phyloP scores from a whole-genome alignment of 257 asterid genomes.

The Mentha longifolia region DNA sequence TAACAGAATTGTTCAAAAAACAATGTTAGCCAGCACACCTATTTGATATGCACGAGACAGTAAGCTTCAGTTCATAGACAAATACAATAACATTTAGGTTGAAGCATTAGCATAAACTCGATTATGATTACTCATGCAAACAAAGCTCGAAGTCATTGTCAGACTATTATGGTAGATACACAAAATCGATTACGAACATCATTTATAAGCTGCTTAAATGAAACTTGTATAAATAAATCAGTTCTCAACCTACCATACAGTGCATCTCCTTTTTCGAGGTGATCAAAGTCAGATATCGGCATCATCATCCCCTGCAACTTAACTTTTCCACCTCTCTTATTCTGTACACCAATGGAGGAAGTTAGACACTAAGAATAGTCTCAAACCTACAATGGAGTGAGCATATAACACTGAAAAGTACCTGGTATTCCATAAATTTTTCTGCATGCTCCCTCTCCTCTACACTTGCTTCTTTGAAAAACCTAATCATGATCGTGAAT shows the following conservation, averaged over 20 bases:
- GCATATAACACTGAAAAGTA: constrained; percentile 23
- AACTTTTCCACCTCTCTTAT: constrained; percentile 36
- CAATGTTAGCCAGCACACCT: not conserved
- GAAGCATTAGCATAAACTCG: constrained; percentile 16
- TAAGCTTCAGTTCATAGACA: not conserved
- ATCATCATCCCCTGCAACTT: constrained; percentile 27
- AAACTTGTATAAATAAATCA: constrained; percentile 5
- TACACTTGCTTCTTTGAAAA: constrained; percentile 63
- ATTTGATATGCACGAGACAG: not conserved
- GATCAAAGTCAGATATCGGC: constrained; percentile 32
- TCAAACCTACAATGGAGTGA: constrained; percentile 11
- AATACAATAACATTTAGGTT: not conserved
- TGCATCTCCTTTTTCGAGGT: constrained; percentile 36
- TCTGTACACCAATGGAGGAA: constrained; percentile 23
- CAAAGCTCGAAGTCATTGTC: not conserved
- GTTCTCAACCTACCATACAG: constrained; percentile 24
- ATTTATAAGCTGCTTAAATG: not conserved
- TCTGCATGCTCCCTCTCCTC: constrained; percentile 74
- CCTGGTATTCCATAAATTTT: constrained; percentile 70
- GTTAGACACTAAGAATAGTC: constrained; percentile 3
- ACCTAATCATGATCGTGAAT: constrained; percentile 35
- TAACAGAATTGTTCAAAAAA: not conserved
- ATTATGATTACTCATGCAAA: not conserved
- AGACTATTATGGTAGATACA: not conserved
- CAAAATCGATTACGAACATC: not conserved